Percentiles rank a stretch among this genome's conserved stretches.
phyloP scores from a whole-genome alignment of 805 yeast genomes.

The Cyberlindnera suaveolens region DNA sequence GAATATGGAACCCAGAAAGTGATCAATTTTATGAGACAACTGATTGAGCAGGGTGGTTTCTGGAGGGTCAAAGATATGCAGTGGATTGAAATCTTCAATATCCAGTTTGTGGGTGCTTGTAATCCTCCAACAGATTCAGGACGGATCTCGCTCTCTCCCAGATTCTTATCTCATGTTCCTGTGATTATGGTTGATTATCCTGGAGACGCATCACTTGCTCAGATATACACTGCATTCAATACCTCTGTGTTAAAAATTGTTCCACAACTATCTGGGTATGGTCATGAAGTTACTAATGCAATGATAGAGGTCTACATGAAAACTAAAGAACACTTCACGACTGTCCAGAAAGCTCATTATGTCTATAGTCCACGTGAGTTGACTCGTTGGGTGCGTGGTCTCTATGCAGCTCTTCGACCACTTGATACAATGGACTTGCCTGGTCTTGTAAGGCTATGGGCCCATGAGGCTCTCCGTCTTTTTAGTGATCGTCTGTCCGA shows the following conservation, averaged over 20 bases:
- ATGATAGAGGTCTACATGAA: slow-evolving; percentile 57
- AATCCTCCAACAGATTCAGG: slow-evolving; percentile 85
- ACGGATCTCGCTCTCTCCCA: slow-evolving; percentile 44
- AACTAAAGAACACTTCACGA: slow-evolving; percentile 37
- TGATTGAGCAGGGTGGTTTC: slow-evolving; percentile 70
- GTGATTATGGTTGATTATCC: slow-evolving; percentile 80
- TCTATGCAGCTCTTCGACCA: slow-evolving; percentile 43
- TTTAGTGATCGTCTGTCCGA: slow-evolving; percentile 66
- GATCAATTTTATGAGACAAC: slow-evolving; percentile 65
- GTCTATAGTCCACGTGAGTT: slow-evolving; percentile 85
- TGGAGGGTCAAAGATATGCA: slow-evolving; percentile 54
- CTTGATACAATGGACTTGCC: slow-evolving; percentile 31
- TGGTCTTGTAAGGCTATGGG: slow-evolving; percentile 60
- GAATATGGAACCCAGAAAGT: slow-evolving; percentile 67
- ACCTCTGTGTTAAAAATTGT: slow-evolving; percentile 49
- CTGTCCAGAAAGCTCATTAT: slow-evolving; percentile 47
- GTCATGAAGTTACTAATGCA: slow-evolving; percentile 47
- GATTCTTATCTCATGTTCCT: slow-evolving; percentile 64
- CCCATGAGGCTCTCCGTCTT: slow-evolving; percentile 73
- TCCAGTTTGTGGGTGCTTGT: slow-evolving; percentile 93
- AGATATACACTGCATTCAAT: slow-evolving; percentile 60
- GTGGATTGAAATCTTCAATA: slow-evolving; percentile 60
- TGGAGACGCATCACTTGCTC: slow-evolving; percentile 47
- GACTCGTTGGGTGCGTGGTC: slow-evolving; percentile 82
- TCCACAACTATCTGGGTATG: slow-evolving; percentile 54